Evolutionary conservation across 495 filamentous ascomycete species (phyloP), one percentile per base, ranked within the genome.

Genomic region (Delitschia confertaspora): DNA sequence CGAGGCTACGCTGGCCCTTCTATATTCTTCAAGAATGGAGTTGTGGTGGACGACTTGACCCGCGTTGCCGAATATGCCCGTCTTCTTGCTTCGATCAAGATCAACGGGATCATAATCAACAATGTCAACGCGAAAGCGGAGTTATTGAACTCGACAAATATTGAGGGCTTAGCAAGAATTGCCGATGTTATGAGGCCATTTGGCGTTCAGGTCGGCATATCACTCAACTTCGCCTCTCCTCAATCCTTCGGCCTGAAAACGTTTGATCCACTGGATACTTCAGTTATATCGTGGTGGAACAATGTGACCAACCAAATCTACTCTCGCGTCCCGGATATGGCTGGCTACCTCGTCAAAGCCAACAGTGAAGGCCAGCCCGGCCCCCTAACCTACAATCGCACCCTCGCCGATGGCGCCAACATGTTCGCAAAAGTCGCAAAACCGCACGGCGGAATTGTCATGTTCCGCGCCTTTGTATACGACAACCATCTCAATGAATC

Each of bases 401-500:
- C 80, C 0, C 68, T 85, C 2, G 67, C 80, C 2, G 66, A 84
- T 19, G 81, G 76, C 6, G 81, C 79, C 11, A 85, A 85, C 50
- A 56, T 85, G 29, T 83, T 85, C 47, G 81, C 79, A 6, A 68
- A 62, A 31, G 69, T 78, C 0, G 54, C 78, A 1, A 58, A 77
- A 44, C 75, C 73, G 0, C 61, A 83, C 50, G 75, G 74, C n/a
- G 81, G 79, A 25, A 65, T 83, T 35, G 68, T 82, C 35, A 75
- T 85, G 70, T 85, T 78, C 66, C 75, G 81, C 3, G 78, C 80
- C 4, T 85, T 85, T 46, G 79, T 85, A 4, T 85, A 85, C 32
- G 51, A 54, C 60, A 69, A 85, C 59, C 62, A 70, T 36, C 64
- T 74, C 22, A 67, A 76, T 49, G 68, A 79, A 51, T 60, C 63